phyloP scores from a whole-genome alignment of 208 protist species.

The Trypanosoma rangeli region DNA sequence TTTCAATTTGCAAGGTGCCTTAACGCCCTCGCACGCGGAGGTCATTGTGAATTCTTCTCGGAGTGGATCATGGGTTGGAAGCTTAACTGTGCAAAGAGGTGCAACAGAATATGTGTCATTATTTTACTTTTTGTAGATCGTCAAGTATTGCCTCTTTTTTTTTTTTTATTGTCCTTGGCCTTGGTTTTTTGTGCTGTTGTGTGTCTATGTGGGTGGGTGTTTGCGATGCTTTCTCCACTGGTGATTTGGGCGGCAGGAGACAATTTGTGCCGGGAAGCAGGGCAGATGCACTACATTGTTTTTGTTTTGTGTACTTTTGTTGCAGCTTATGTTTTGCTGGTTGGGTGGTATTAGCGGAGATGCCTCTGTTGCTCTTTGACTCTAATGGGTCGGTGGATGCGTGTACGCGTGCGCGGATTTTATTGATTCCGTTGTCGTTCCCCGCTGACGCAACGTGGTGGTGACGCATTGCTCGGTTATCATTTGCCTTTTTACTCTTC shows the following conservation, averaged over 20 bases:
- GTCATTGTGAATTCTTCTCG: neutral
- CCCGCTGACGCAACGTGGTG: too few species aligned
- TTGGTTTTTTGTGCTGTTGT: neutral
- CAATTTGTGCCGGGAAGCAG: neutral
- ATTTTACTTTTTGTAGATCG: neutral
- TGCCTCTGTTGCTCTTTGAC: too few species aligned
- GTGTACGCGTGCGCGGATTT: too few species aligned
- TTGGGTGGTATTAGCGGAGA: too few species aligned
- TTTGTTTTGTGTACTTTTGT: too few species aligned
- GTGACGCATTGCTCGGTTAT: neutral
- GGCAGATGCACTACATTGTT: neutral
- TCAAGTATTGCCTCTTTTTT: neutral
- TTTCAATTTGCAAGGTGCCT: neutral
- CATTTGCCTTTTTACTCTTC: neutral
- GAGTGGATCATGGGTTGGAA: neutral
- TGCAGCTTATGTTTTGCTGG: too few species aligned
- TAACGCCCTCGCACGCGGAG: neutral
- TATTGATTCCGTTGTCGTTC: too few species aligned
- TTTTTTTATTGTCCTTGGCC: neutral
- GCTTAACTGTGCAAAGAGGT: neutral
- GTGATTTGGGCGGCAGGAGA: neutral
- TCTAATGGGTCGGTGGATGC: too few species aligned
- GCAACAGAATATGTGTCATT: neutral
- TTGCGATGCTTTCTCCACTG: neutral
- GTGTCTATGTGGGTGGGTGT: neutral